Evolutionary conservation across 202 grass and related monocot genomes (phyloP).

Genomic region (Zizania palustris): DNA sequence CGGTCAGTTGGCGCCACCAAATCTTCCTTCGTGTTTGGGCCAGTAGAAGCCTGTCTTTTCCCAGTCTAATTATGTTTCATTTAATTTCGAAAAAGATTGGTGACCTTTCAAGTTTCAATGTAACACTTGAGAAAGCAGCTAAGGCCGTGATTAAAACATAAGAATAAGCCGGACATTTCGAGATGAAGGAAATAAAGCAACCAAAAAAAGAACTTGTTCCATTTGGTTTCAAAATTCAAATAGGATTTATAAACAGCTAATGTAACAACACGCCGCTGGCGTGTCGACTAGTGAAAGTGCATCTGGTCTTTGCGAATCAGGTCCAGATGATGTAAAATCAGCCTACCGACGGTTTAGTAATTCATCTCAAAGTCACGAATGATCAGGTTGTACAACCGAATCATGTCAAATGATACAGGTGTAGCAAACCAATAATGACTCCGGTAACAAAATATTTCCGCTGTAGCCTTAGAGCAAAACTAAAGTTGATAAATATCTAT

Average conservation of each 20-base stretch:
- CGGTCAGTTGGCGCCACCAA: background rate
- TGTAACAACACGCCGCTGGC: background rate
- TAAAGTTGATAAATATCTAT: constrained; percentile 30
- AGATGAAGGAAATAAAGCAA: background rate
- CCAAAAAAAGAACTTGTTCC: background rate
- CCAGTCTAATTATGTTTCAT: background rate
- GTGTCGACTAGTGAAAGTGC: background rate
- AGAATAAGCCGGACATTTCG: no score
- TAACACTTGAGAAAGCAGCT: no score
- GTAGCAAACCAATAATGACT: background rate
- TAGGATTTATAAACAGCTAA: background rate
- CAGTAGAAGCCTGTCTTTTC: no score
- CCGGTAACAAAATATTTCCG: background rate
- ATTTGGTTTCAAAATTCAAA: background rate
- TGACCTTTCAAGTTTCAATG: no score
- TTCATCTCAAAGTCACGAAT: background rate
- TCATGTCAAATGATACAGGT: background rate
- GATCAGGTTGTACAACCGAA: background rate
- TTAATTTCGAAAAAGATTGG: no score
- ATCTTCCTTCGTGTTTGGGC: no score
- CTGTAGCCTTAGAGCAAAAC: background rate
- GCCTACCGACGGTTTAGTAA: background rate
- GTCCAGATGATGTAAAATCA: background rate
- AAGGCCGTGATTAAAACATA: background rate
- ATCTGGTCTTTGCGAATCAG: background rate